Conservation (phyloP, 169 alveolate genomes). For the Plasmodium blacklocki region DNA sequence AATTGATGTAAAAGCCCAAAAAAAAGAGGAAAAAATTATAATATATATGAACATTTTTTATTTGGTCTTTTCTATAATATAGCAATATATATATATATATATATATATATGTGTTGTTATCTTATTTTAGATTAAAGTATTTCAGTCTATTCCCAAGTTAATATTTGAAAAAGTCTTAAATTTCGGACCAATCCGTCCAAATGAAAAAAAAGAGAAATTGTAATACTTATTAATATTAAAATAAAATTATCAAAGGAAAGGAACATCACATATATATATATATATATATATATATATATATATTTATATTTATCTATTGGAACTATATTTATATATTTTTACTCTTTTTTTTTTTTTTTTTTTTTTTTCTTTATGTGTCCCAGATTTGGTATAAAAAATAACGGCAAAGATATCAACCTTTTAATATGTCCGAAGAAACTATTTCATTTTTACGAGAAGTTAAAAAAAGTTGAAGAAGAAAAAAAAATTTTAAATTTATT, state of each 20-base stretch:
- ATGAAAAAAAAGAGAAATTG: conserved; percentile 61
- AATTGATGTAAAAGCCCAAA: conserved; percentile 25
- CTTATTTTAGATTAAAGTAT: conserved; percentile 43
- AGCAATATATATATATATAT: not conserved
- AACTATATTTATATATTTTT: not conserved
- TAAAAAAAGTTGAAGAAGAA: conserved; percentile 46
- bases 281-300: too few species aligned
- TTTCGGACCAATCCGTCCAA: conserved; percentile 63
- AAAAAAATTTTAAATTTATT: conserved; percentile 66
- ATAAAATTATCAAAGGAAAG: too few species aligned
- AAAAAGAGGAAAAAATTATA: not conserved
- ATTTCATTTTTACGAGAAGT: conserved; percentile 31
- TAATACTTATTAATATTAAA: not conserved
- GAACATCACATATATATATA: too few species aligned
- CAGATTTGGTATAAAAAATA: conserved; percentile 42
- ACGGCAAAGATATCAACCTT: conserved; percentile 43
- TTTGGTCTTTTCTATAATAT: not conserved
- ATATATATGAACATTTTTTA: not conserved
- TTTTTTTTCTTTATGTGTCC: not conserved
- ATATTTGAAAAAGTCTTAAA: conserved; percentile 33
- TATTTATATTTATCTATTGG: too few species aligned
- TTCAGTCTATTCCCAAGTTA: conserved; percentile 36
- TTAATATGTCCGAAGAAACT: conserved; percentile 48
- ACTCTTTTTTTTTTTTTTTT: not conserved
- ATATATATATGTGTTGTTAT: not conserved